Percentiles rank a stretch among this genome's conserved stretches.
Conservation (phyloP, 768 basidiomycete species). For the Astraeus odoratus region DNA sequence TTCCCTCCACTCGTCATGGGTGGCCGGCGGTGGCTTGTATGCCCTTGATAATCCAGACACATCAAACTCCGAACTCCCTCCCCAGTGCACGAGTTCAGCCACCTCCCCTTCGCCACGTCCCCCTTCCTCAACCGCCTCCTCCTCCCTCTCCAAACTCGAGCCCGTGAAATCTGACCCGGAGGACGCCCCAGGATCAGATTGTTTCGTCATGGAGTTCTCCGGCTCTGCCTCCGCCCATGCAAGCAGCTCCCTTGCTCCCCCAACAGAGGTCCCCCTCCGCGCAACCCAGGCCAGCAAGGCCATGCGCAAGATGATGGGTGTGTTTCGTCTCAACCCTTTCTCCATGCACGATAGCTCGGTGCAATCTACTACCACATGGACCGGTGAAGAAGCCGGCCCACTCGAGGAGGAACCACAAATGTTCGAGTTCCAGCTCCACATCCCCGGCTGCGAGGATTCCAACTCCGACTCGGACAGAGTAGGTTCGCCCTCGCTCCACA, state of each 20-base stretch:
- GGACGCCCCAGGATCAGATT: constrained; percentile 19
- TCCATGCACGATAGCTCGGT: constrained; percentile 50
- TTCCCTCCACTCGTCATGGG: constrained; percentile 18
- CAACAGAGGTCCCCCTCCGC: constrained; percentile 64
- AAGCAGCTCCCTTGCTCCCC: constrained; percentile 39
- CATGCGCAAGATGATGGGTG: constrained; percentile 74
- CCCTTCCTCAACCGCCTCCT: constrained; percentile 27
- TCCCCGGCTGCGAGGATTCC: constrained; percentile 23
- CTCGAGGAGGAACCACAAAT: constrained; percentile 53
- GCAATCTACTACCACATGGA: constrained; percentile 37
- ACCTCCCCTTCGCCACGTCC: constrained; percentile 30
- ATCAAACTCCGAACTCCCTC: constrained; percentile 29
- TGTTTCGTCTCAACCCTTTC: constrained; percentile 73
- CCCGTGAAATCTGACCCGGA: constrained; percentile 28
- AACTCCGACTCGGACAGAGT: constrained; percentile 13
- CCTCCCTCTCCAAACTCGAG: constrained; percentile 12
- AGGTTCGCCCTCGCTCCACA: constrained; percentile 7
- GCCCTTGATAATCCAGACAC: constrained; percentile 27
- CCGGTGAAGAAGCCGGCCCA: constrained; percentile 47
- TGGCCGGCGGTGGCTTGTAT: constrained; percentile 23
- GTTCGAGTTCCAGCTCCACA: constrained; percentile 59
- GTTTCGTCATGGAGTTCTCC: constrained; percentile 32
- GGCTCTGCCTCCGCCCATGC: constrained; percentile 26
- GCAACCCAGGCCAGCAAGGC: constrained; percentile 65
- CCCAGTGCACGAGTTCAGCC: constrained; percentile 22